A percentile compares a stretch with the other conserved stretches of the same genome.
Conservation (phyloP, 75 land plant genomes). For the Pinus tabuliformis region DNA sequence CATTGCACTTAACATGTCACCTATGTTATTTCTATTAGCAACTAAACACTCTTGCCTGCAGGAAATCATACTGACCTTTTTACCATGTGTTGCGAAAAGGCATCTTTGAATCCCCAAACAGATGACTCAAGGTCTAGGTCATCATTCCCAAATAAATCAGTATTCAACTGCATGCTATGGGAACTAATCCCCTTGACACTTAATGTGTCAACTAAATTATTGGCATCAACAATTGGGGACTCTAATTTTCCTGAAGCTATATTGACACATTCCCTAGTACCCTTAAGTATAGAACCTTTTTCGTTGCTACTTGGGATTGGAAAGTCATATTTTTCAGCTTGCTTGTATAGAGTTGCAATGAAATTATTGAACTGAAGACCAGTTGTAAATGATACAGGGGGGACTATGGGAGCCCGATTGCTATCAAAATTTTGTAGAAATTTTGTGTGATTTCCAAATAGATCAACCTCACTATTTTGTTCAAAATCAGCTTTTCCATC, state of each 20-base stretch:
- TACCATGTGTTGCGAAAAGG: not conserved
- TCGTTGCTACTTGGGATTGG: too few relatives aligned
- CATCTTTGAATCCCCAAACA: conserved; percentile 8
- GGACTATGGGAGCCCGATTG: not conserved
- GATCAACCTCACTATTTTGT: not conserved
- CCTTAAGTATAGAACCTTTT: too few relatives aligned
- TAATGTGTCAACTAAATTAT: too few relatives aligned
- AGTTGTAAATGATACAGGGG: not conserved
- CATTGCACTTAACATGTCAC: too few relatives aligned
- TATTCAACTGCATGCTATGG: not conserved
- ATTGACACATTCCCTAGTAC: too few relatives aligned
- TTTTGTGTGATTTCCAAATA: not conserved
- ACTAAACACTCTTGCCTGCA: too few relatives aligned
- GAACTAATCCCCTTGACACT: too few relatives aligned
- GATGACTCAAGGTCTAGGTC: not conserved
- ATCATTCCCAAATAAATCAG: not conserved
- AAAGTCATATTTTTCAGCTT: not conserved
- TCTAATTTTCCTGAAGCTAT: too few relatives aligned
- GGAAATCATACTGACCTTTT: not conserved
- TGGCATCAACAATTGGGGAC: too few relatives aligned
- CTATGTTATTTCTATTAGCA: too few relatives aligned
- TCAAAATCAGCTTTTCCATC: not conserved
- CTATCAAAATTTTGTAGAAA: not conserved
- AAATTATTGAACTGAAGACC: not conserved
- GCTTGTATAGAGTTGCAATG: conserved; percentile 8